Evolutionary conservation across 2,329 filamentous ascomycete species (phyloP).

Genomic region (Cucurbitaria berberidis): DNA sequence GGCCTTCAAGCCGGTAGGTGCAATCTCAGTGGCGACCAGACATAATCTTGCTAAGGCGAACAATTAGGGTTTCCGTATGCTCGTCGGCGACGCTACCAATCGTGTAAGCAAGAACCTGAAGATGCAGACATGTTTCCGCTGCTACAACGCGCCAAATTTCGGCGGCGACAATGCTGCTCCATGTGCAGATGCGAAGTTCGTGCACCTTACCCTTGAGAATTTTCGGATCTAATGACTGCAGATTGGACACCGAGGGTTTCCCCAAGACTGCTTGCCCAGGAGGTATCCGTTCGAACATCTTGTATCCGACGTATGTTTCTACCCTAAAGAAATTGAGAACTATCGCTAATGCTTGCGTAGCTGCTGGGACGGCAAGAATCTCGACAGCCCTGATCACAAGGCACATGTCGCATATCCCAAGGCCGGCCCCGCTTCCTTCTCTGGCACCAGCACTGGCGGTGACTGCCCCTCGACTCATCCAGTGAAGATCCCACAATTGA

Average conservation of each 20-base stretch:
- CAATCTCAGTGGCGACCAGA: background rate
- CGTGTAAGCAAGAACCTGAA: constrained; percentile 29
- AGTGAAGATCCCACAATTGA: constrained; percentile 55
- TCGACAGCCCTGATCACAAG: constrained; percentile 57
- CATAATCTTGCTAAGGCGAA: background rate
- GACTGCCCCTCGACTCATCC: constrained; percentile 53
- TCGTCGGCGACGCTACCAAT: constrained; percentile 49
- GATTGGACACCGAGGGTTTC: constrained; percentile 19
- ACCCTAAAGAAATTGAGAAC: background rate
- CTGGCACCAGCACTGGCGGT: constrained; percentile 37
- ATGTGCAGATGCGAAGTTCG: constrained; percentile 29
- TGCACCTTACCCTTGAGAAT: background rate
- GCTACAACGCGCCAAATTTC: constrained; percentile 53
- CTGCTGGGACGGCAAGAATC: constrained; percentile 57
- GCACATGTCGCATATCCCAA: constrained; percentile 56
- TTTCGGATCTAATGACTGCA: background rate
- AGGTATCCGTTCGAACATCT: constrained; percentile 39
- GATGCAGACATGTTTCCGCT: constrained; percentile 54
- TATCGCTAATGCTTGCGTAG: constrained; percentile 49
- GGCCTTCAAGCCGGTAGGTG: constrained; percentile 47
- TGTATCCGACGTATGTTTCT: constrained; percentile 31
- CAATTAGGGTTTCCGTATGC: constrained; percentile 57
- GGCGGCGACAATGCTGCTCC: constrained; percentile 51
- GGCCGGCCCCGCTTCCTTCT: constrained; percentile 32
- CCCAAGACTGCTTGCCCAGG: constrained; percentile 29